These are phyloP conservation scores for Zalaria sp. DNA, from an alignment of 2,329 filamentous ascomycete genomes.

Conservation along the genomic window DNA sequence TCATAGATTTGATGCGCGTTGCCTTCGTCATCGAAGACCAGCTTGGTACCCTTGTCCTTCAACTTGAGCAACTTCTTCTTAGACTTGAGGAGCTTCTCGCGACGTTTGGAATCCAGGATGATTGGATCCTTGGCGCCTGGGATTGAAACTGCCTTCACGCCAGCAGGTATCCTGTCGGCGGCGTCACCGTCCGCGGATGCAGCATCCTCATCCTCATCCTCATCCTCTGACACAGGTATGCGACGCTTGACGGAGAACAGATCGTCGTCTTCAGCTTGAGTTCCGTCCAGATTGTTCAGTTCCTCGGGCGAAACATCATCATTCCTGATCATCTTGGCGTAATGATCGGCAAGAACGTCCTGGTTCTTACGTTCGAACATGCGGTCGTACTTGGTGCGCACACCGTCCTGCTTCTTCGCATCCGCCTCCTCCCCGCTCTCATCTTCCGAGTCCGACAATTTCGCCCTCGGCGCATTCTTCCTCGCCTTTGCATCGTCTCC, in stretches of 20 bases:
- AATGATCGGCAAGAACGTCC: conserved; percentile 87
- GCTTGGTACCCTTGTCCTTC: conserved; percentile 71
- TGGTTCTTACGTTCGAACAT: conserved; percentile 98
- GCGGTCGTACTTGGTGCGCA: conserved; percentile 88
- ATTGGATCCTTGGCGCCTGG: conserved; percentile 55
- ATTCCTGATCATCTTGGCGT: conserved; percentile 66
- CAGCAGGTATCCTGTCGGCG: conserved; percentile 14
- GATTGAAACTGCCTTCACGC: conserved; percentile 48
- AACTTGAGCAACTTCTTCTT: conserved; percentile 88
- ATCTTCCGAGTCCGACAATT: conserved; percentile 44
- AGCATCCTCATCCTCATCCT: conserved; percentile 26
- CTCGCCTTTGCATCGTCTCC: conserved; percentile 73
- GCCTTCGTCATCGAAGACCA: conserved; percentile 88
- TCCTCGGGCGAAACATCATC: conserved; percentile 28
- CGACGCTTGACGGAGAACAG: conserved; percentile 86
- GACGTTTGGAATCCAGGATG: conserved; percentile 83
- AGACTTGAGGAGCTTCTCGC: conserved; percentile 85
- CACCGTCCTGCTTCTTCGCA: conserved; percentile 49
- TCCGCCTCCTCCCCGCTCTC: conserved; percentile 43
- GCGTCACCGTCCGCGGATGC: conserved; percentile 30
- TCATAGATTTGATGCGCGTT: conserved; percentile 76
- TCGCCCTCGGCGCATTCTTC: conserved; percentile 70
- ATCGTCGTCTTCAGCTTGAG: conserved; percentile 41
- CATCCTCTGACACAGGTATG: conserved; percentile 38
- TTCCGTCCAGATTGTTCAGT: conserved; percentile 20